phyloP scores from a whole-genome alignment of 495 filamentous ascomycete species.

The Rhizodiscina lignyota region DNA sequence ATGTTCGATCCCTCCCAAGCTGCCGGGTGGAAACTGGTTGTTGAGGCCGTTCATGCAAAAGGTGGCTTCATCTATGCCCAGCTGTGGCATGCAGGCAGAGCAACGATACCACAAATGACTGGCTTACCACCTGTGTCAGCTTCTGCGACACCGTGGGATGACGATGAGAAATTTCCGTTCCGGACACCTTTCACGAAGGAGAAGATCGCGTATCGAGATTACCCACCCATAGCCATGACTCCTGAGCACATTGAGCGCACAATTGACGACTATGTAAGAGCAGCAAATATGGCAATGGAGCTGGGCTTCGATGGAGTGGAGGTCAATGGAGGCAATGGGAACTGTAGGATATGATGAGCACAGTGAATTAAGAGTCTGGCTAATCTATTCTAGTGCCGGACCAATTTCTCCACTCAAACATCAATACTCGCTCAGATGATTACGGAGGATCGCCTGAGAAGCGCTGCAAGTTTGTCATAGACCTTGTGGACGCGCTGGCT shows the following conservation, averaged over 20 bases:
- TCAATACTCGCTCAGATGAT: slow-evolving; percentile 18
- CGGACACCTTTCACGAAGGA: slow-evolving; percentile 20
- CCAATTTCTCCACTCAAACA: slow-evolving; percentile 19
- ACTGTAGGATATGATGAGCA: slow-evolving; percentile 1
- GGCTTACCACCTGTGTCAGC: slow-evolving; percentile 22
- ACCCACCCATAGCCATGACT: slow-evolving; percentile 30
- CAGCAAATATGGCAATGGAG: slow-evolving; percentile 21
- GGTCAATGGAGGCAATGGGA: slow-evolving; percentile 20
- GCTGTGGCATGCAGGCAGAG: slow-evolving; percentile 35
- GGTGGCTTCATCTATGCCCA: slow-evolving; percentile 36
- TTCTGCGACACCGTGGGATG: slow-evolving; percentile 27
- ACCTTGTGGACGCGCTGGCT: slow-evolving; percentile 15
- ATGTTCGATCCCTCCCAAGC: slow-evolving; percentile 31
- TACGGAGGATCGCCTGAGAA: slow-evolving; percentile 19
- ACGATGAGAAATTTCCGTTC: slow-evolving; percentile 22
- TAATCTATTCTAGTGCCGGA: slow-evolving; percentile 9
- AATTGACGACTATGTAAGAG: slow-evolving; percentile 20
- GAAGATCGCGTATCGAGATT: slow-evolving; percentile 26
- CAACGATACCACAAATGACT: slow-evolving; percentile 27
- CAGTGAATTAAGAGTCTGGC: background rate
- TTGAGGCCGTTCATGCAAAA: slow-evolving; percentile 35
- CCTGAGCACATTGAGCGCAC: slow-evolving; percentile 26
- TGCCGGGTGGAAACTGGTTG: slow-evolving; percentile 31
- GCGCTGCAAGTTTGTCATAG: slow-evolving; percentile 16
- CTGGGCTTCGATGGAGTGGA: slow-evolving; percentile 38